These are phyloP conservation scores for Pinus albicaulis DNA, from an alignment of 75 land plant species.

Conservation along the genomic window DNA sequence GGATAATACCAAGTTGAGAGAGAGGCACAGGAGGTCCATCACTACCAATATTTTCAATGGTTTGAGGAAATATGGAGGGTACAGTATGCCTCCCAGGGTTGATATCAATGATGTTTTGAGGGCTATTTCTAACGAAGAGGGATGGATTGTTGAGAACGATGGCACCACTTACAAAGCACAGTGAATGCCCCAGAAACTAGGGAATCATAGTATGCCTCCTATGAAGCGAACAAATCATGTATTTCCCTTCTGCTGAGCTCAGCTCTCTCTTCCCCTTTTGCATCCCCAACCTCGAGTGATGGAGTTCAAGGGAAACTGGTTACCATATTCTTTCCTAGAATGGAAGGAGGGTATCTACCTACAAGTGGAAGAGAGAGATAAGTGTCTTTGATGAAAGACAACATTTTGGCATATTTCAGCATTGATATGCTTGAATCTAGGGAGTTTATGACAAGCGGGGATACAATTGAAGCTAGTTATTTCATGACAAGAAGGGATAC, in stretches of 20 bases:
- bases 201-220: constrained; percentile 9
- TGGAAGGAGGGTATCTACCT: constrained; percentile 24
- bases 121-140: constrained; percentile 54
- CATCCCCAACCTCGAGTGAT: constrained; percentile 30
- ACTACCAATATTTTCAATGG: constrained; percentile 65
- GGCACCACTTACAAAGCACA: constrained; percentile 56
- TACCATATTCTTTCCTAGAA: constrained; percentile 13
- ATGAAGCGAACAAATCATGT: constrained; percentile 24
- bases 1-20: constrained; percentile 71
- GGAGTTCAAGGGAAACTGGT: constrained; percentile 20
- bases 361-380: constrained; percentile 20
- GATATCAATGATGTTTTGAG: constrained; percentile 74
- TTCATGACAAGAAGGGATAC: constrained; percentile 8
- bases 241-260: constrained; percentile 26
- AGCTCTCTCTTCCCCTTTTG: constrained; percentile 15
- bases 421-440: constrained; percentile 28
- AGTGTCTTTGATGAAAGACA: constrained; percentile 21
- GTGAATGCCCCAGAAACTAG: constrained; percentile 4
- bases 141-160: constrained; percentile 62
- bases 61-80: constrained; percentile 59
- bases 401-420: constrained; percentile 27
- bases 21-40: constrained; percentile 55
- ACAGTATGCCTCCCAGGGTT: constrained; percentile 58
- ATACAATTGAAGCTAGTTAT: constrained; percentile 21
- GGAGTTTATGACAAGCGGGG: constrained; percentile 10